These are phyloP conservation scores for Huiozyma naganishii DNA, from an alignment of 805 yeast genomes.

Conservation along the genomic window DNA sequence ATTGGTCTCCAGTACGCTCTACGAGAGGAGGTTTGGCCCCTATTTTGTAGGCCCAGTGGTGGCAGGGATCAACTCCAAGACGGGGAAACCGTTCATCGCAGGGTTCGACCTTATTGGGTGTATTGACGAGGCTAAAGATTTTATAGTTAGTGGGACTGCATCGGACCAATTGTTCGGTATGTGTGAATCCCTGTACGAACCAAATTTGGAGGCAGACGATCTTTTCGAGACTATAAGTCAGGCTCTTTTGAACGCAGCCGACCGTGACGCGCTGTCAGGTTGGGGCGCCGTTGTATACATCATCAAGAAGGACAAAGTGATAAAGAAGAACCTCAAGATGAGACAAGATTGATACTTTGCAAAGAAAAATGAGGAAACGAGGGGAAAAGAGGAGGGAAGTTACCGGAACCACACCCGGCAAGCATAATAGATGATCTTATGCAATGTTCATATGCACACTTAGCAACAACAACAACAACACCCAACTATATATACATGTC, in stretches of 20 bases:
- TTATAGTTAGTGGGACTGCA: slow-evolving; percentile 93
- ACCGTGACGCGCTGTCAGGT: slow-evolving; percentile 94
- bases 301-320: slow-evolving; percentile 83
- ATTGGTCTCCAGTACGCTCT: slow-evolving; percentile 79
- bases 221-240: slow-evolving; percentile 92
- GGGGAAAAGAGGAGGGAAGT: too few relatives aligned
- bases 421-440: too few relatives aligned
- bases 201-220: slow-evolving; percentile 87
- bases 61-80: slow-evolving; percentile 82
- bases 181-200: slow-evolving; percentile 96
- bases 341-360: slow-evolving; percentile 67
- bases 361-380: too few relatives aligned
- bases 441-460: too few relatives aligned
- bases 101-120: slow-evolving; percentile 96
- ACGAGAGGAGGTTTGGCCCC: slow-evolving; percentile 90
- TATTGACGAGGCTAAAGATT: slow-evolving; percentile 89
- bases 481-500: too few relatives aligned
- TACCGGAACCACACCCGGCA: too few relatives aligned
- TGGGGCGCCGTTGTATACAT: slow-evolving; percentile 97
- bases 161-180: slow-evolving; percentile 95
- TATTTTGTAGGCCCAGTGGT: slow-evolving; percentile 95
- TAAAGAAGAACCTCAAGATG: slow-evolving; percentile 77
- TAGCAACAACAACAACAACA: too few relatives aligned
- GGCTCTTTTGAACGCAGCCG: slow-evolving; percentile 86
- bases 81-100: slow-evolving; percentile 80